Conservation (phyloP, 2,329 filamentous ascomycete species). For the Thyridium curvatum region DNA sequence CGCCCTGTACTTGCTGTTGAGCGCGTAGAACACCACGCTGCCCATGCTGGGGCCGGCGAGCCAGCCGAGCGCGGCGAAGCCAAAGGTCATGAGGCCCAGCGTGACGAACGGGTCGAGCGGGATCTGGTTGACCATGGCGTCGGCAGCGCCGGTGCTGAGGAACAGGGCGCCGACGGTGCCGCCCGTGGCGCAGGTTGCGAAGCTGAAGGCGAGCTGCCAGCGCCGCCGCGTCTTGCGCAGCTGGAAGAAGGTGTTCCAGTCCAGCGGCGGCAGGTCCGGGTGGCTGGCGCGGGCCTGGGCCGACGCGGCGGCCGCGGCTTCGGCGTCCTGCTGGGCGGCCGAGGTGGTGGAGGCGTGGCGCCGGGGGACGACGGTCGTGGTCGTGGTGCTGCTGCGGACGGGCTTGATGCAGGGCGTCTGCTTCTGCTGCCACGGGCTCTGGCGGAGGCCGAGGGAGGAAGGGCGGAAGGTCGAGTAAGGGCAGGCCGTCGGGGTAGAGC, state of each 20-base stretch:
- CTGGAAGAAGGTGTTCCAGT: slow-evolving; percentile 92
- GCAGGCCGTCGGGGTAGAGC: neutral
- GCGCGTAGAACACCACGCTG: slow-evolving; percentile 68
- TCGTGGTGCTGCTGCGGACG: no score
- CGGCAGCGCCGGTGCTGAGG: slow-evolving; percentile 65
- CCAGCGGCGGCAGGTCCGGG: slow-evolving; percentile 38
- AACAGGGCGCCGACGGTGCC: slow-evolving; percentile 59
- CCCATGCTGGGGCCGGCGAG: slow-evolving; percentile 78
- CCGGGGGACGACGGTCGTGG: no score
- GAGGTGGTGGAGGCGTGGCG: neutral
- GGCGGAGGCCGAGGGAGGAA: slow-evolving; percentile 1
- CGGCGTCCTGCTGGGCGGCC: neutral
- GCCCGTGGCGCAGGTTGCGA: slow-evolving; percentile 55
- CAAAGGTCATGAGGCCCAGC: slow-evolving; percentile 72
- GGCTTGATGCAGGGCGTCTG: no score
- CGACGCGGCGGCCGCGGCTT: neutral
- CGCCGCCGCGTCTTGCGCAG: slow-evolving; percentile 80
- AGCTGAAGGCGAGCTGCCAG: slow-evolving; percentile 74
- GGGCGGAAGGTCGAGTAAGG: neutral
- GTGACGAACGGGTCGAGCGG: slow-evolving; percentile 85
- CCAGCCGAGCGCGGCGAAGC: slow-evolving; percentile 79
- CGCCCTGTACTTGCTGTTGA: slow-evolving; percentile 63
- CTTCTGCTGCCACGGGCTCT: slow-evolving; percentile 1
- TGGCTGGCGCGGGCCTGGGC: slow-evolving; percentile 11
- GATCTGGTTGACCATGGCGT: slow-evolving; percentile 62